Evolutionary conservation across 2,329 filamentous ascomycete species (phyloP), one percentile per base, ranked within the genome.

Genomic region (Venturia nashicola): DNA sequence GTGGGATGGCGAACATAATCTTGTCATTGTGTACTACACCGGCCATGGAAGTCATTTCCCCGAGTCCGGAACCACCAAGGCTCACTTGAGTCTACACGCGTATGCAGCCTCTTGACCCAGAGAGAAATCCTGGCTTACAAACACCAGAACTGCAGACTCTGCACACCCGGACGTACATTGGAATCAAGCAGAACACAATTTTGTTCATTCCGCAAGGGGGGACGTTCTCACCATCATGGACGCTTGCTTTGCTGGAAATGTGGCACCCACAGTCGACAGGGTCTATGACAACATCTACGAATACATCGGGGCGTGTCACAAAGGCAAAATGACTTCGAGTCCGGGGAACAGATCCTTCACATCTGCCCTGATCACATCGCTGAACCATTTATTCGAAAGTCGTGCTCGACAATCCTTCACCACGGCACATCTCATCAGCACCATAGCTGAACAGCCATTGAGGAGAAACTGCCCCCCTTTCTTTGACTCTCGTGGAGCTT

Each of bases 211-310:
- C 14, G 62, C 43, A 9, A 32, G 43, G 18, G 60, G 57, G 1
- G 64, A 65, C 34, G 32, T 65, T 43, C 42, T 65, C 18, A 54
- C 59, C 14, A 64, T 65, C 34, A 48, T 65, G 40, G 64, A 65
- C n/a, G 44, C 42, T 3, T 65, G 64, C 20, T 48, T 64, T 46
- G 43, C 64, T 39, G 64, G 64, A 12, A 51, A 40, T 48, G 43
- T 65, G 9, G 0, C 32, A 0, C 16, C 48, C 3, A 40, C 51
- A 2, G n/a, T 46, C n/a, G 8, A 61, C 18, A 7, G 55, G 18
- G 51, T 27, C 9, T 55, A 63, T 43, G 51, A 51, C 11, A 34
- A 34, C 20, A 48, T 11, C 16, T 65, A 61, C 59, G 63, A 65
- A 36, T 61, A 61, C n/a, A 42, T 65, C 18, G 63, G 40, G 20